phyloP scores from a whole-genome alignment of 202 grass and related monocot species.

The Panicum virgatum region DNA sequence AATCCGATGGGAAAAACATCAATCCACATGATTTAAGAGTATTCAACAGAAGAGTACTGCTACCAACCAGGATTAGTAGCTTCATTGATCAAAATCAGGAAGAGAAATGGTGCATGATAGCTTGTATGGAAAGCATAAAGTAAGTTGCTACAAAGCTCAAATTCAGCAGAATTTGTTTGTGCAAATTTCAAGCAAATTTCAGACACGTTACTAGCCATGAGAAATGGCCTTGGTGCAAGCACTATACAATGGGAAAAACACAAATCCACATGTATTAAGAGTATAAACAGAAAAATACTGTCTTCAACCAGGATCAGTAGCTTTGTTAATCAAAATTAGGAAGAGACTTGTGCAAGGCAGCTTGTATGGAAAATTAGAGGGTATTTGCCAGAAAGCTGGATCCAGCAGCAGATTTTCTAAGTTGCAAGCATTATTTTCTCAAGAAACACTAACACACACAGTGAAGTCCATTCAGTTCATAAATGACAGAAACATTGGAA shows the following conservation, averaged over 20 bases:
- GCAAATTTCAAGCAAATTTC: too few species aligned
- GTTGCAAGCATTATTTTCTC: background rate
- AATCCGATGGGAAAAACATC: background rate
- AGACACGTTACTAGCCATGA: too few species aligned
- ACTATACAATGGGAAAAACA: background rate
- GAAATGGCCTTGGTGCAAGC: background rate
- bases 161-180: background rate
- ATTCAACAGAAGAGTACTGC: background rate
- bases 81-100: background rate
- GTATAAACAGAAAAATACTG: background rate
- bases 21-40: background rate
- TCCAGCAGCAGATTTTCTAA: background rate
- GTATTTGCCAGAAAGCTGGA: slow-evolving; percentile 21
- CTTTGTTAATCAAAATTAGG: background rate
- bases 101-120: background rate
- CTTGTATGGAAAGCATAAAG: background rate
- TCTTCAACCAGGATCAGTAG: background rate
- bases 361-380: background rate
- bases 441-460: background rate
- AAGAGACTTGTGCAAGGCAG: background rate
- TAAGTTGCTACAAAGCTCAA: slow-evolving; percentile 26
- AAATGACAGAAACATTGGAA: background rate
- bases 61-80: background rate
- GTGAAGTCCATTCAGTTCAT: background rate
- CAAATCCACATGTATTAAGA: background rate